Base-by-base conservation (phyloP, 139 green algal genomes). In the Raphidocelis subcapitata region DNA sequence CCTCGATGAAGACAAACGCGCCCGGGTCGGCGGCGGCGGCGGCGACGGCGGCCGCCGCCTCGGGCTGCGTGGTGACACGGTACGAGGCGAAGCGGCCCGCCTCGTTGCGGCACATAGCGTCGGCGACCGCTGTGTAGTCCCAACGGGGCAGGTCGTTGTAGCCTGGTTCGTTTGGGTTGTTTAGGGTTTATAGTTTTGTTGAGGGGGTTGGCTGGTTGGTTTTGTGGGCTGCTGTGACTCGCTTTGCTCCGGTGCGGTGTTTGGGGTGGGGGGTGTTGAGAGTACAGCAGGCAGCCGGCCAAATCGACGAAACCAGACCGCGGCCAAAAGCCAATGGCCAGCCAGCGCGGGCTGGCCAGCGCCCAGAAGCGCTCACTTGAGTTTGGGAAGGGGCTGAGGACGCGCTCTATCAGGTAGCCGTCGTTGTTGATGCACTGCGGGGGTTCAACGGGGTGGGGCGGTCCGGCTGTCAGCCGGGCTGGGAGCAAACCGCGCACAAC, bases 1-100 rank as follows among this genome's bases (percentile, higher is more conserved):
- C 65, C 47, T 72, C 65, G 15, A 72, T 72, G 65, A 72, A 72
- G 5, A 72, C 31, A 47, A 72, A 72, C 26, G 41, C n/a, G 49
- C 47, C 65, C 26, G 2, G 18, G 14, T 62, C 31, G 20, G 26
- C 20, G 29, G 54, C 54, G 29, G 65, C 65, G 3, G n/a, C 32
- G 3, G 14, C n/a, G 10, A 72, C 5, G 3, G 65, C 65, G 15
- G 65, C 46, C 5, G 15, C 10, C 2, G 28, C 47, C 47, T 72
- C 26, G 15, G 47, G 41, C 49, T 72, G 46, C 1, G 44, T 62
- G 3, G 26, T 15, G 29, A 62, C 65, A n/a, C n/a, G n/a, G n/a
- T n/a, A n/a, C n/a, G n/a, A n/a, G n/a, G n/a, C n/a, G n/a, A n/a
- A n/a, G n/a, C n/a, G n/a, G n/a, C n/a, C n/a, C n/a, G n/a, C 65